Base-by-base conservation (phyloP, 129 eudicot genomes). In the Erigeron canadensis region DNA sequence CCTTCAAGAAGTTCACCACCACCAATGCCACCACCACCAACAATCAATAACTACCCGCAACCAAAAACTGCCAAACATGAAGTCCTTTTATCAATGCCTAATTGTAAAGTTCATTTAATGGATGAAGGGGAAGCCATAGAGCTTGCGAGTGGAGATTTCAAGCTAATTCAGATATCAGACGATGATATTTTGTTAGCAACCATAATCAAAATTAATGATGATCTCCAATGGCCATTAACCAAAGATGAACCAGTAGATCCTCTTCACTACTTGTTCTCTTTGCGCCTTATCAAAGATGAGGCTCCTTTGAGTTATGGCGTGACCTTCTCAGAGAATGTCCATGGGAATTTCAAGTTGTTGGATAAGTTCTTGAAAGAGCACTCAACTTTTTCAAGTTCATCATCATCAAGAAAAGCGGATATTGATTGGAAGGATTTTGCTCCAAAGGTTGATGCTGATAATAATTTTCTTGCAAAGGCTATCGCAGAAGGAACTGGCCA, bases 401-500 rank as follows among this genome's bases (percentile, higher is more conserved):
- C 76, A 2, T 41, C 70, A 5, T 73, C 64, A 3, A 75, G 81
- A 46, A 75, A 82, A 38, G 78, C 75, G 34, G 90, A 74, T 65
- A 74, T 93, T 13, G 77, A 93, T 58, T 93, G 98, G 98, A 87
- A 87, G 67, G 96, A 93, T 11, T 93, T 89, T 60, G 92, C 96
- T 67, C 98, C 98, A 3, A 81, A 74, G 56, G 65, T 89, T 22
- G 96, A 87, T 18, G 90, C 85, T 55, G 89, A 93, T 59, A 93
- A 93, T 58, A 81, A 73, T 64, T 79, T 89, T 70, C 81, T 93
- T 72, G 96, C 98, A 11, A 93, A 81, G 87, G 98, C 96, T 0
- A 93, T 93, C 79, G 96, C 96, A 5, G 90, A 76, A 39, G 98
- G 98, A 21, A 93, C 98, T 10, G 98, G 98, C 48, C 95, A 93